Evolutionary conservation across 257 asterid genomes (phyloP).

Genomic region (Solanum sejunctum): DNA sequence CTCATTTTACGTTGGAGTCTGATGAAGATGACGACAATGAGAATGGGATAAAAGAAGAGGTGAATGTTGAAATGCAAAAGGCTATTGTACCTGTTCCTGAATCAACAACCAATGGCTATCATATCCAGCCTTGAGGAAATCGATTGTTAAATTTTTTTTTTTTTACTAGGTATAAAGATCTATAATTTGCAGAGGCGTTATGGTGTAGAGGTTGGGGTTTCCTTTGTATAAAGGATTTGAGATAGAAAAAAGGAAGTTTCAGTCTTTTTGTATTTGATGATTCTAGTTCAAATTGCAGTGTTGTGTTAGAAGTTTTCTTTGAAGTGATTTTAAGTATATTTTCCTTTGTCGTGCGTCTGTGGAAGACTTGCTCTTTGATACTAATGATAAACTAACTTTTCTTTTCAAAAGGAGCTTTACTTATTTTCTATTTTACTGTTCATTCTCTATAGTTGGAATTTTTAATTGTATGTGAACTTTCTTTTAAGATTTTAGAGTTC

Average conservation of each 20-base stretch:
- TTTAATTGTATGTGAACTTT: not conserved
- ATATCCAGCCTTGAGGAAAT: slow-evolving; percentile 37
- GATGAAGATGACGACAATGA: slow-evolving; percentile 58
- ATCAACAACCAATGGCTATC: slow-evolving; percentile 40
- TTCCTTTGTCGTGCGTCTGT: not conserved
- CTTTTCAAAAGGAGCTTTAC: not conserved
- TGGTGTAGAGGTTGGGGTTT: slow-evolving; percentile 6
- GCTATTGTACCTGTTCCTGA: slow-evolving; percentile 19
- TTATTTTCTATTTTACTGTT: not conserved
- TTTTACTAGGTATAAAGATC: not conserved
- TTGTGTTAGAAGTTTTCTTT: not conserved
- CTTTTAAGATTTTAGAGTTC: not conserved
- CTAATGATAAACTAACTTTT: not conserved
- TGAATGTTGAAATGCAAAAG: slow-evolving; percentile 52
- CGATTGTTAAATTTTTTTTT: not conserved
- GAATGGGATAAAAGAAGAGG: slow-evolving; percentile 37
- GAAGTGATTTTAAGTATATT: not conserved
- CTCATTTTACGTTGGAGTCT: slow-evolving; percentile 60
- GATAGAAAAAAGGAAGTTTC: not conserved
- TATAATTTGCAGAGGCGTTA: slow-evolving; percentile 8
- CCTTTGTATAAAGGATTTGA: not conserved
- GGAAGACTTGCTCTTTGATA: not conserved
- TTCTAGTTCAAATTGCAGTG: not conserved
- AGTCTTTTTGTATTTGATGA: not conserved
- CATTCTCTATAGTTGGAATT: not conserved